These are phyloP conservation scores for Jackrogersella minutella DNA, from an alignment of 495 filamentous ascomycete species.

Conservation along the genomic window DNA sequence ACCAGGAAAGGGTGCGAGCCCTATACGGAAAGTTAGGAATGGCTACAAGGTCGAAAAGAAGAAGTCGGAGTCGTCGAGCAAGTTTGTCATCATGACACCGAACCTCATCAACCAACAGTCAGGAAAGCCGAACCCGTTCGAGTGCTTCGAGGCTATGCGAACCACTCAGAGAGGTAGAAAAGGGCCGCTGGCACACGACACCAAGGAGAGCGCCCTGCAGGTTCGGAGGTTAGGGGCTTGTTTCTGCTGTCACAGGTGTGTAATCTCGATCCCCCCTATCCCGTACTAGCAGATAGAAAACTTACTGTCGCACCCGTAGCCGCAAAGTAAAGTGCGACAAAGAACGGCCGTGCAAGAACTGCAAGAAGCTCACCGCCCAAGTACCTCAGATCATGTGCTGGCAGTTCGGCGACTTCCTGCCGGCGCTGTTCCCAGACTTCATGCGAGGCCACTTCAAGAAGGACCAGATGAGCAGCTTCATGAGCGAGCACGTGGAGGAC, in stretches of 20 bases:
- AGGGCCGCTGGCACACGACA: conserved; percentile 55
- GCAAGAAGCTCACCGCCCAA: conserved; percentile 52
- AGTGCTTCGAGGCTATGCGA: conserved; percentile 56
- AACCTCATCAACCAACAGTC: conserved; percentile 53
- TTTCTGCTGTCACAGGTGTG: conserved; percentile 57
- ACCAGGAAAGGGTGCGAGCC: conserved; percentile 33
- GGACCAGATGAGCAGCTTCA: conserved; percentile 53
- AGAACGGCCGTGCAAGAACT: conserved; percentile 57
- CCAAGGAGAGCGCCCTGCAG: conserved; percentile 56
- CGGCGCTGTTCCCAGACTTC: conserved; percentile 57
- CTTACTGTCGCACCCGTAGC: conserved; percentile 15
- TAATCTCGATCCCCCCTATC: conserved; percentile 11
- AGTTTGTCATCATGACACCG: conserved; percentile 59
- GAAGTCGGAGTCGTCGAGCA: conserved; percentile 46
- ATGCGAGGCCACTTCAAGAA: conserved; percentile 56
- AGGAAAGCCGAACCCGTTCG: conserved; percentile 54
- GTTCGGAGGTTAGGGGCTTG: conserved; percentile 58
- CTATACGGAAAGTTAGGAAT: conserved; percentile 48
- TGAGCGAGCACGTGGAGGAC: conserved; percentile 50
- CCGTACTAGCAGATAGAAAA: conserved; percentile 20
- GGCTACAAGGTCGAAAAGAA: conserved; percentile 49
- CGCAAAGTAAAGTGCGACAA: conserved; percentile 58
- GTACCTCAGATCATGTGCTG: conserved; percentile 57
- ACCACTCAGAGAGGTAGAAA: conserved; percentile 57
- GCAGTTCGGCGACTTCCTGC: conserved; percentile 57